These are phyloP conservation scores for Zopfia rhizophila DNA, from an alignment of 2,329 filamentous ascomycete genomes.

Conservation along the genomic window DNA sequence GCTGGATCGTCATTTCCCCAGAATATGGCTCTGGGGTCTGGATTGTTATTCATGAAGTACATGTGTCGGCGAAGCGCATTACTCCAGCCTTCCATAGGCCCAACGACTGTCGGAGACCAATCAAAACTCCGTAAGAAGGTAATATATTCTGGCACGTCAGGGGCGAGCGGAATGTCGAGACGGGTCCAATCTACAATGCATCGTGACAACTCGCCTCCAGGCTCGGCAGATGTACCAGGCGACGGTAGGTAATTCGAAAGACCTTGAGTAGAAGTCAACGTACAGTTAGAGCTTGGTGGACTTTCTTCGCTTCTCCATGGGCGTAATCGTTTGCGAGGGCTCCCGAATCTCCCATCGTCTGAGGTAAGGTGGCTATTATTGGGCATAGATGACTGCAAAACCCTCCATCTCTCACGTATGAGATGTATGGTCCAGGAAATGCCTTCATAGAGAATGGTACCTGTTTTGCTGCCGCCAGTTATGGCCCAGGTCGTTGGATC, in stretches of 20 bases:
- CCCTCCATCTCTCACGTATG: conserved; percentile 2
- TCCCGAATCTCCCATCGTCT: not conserved
- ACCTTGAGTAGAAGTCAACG: not conserved
- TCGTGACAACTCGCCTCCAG: too few relatives aligned
- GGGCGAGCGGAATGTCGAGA: not conserved
- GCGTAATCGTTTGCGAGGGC: conserved; percentile 4
- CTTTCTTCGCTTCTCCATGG: not conserved
- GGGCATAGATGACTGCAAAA: conserved; percentile 2
- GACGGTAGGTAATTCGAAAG: too few relatives aligned
- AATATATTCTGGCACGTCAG: conserved; percentile 40
- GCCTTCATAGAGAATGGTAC: not conserved
- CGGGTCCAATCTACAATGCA: conserved; percentile 47
- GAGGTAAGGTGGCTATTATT: not conserved
- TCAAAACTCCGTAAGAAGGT: conserved; percentile 55
- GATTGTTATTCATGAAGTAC: conserved; percentile 44
- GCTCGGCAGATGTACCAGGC: too few relatives aligned
- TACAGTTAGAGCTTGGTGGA: not conserved
- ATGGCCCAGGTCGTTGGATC: not conserved
- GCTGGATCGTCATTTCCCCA: conserved; percentile 50
- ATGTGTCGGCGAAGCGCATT: conserved; percentile 56
- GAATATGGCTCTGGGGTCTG: conserved; percentile 52
- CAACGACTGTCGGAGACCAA: conserved; percentile 61
- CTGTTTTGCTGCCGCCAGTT: not conserved
- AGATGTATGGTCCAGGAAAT: conserved; percentile 1
- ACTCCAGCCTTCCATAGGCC: conserved; percentile 61